A percentile compares a stretch with the other conserved stretches of the same genome.
Evolutionary conservation across 805 yeast genomes (phyloP).

Genomic region (Wickerhamomyces rabaulensis): DNA sequence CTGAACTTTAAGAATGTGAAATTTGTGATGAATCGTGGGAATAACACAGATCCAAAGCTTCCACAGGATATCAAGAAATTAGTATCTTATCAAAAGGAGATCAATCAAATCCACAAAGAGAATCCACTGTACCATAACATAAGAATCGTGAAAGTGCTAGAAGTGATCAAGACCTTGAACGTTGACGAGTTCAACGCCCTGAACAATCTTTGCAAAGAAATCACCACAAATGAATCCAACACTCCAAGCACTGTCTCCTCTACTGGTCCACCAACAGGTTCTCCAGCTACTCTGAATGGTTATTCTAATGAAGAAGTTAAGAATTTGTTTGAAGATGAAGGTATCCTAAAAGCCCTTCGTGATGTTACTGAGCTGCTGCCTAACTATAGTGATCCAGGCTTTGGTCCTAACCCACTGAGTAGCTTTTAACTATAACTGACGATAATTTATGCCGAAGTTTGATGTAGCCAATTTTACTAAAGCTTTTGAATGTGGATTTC

Average conservation of each 20-base stretch:
- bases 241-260: not conserved
- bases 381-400: not conserved
- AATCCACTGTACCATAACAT: conserved; percentile 4
- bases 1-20: conserved; percentile 16
- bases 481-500: not conserved
- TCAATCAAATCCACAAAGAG: conserved; percentile 3
- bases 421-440: no score
- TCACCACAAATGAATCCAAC: not conserved
- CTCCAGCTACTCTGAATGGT: not conserved
- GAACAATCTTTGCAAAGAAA: not conserved
- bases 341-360: not conserved
- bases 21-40: not conserved
- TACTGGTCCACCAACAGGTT: not conserved
- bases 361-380: not conserved
- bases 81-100: conserved; percentile 1
- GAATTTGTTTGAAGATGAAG: not conserved
- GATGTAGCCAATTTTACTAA: no score
- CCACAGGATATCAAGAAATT: conserved; percentile 2
- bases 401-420: not conserved
- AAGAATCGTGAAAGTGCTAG: conserved; percentile 6
- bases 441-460: no score
- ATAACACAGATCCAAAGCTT: conserved; percentile 1
- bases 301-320: not conserved
- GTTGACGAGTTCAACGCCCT: not conserved
- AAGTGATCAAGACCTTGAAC: conserved; percentile 2